Conservation (phyloP, 1,139 yeast genomes). For the Hyphopichia fennica region DNA sequence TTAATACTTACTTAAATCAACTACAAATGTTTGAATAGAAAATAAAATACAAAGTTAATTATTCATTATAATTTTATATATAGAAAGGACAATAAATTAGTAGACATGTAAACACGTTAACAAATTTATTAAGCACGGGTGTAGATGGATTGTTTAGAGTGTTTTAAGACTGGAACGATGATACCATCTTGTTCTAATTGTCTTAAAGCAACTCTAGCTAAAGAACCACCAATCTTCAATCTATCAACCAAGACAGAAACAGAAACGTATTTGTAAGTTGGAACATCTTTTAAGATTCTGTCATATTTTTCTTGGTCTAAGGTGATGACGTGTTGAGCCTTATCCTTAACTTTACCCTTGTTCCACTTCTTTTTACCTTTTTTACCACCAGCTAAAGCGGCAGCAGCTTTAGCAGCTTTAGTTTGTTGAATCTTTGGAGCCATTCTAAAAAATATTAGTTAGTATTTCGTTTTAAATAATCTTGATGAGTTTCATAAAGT, state of each 20-base stretch:
- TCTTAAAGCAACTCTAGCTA: slow-evolving; percentile 97
- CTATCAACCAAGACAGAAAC: slow-evolving; percentile 98
- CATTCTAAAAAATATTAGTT: slow-evolving; percentile 56
- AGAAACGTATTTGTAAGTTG: slow-evolving; percentile 97
- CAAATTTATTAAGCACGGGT: slow-evolving; percentile 59
- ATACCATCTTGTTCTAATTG: slow-evolving; percentile 95
- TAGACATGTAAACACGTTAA: neutral
- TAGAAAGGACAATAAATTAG: slow-evolving; percentile 9
- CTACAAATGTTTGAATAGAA: neutral
- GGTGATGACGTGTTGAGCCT: slow-evolving; percentile 98
- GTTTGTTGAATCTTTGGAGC: slow-evolving; percentile 99
- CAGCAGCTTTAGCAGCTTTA: slow-evolving; percentile 99
- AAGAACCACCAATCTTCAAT: slow-evolving; percentile 98
- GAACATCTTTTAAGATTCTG: slow-evolving; percentile 99
- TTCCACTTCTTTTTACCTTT: slow-evolving; percentile 99
- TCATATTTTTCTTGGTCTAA: slow-evolving; percentile 98
- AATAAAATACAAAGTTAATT: neutral
- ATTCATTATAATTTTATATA: slow-evolving; percentile 5
- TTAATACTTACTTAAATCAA: no score
- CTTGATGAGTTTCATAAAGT: no score
- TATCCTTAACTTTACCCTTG: slow-evolving; percentile 99
- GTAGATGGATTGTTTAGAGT: slow-evolving; percentile 97
- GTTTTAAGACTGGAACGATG: slow-evolving; percentile 91
- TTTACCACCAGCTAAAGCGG: slow-evolving; percentile 99
- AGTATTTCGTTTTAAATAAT: slow-evolving; percentile 30